These are phyloP conservation scores for Xerocomellus chrysenteron DNA, from an alignment of 768 basidiomycete genomes.

Conservation along the genomic window DNA sequence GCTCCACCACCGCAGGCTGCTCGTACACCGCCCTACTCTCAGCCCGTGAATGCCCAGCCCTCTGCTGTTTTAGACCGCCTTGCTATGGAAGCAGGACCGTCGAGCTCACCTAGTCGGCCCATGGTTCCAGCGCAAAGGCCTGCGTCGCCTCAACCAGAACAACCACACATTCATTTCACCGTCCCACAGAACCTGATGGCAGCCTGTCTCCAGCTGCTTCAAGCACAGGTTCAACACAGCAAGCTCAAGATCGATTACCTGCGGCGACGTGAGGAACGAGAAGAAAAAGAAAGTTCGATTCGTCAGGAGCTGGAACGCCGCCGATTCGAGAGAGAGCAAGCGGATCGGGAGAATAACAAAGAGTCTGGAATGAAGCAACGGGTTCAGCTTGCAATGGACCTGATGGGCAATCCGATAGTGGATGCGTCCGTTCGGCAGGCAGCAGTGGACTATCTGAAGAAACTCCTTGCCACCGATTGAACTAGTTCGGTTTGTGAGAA, in stretches of 20 bases:
- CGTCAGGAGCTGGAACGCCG: conserved; percentile 54
- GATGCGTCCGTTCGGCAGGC: conserved; percentile 64
- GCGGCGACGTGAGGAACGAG: conserved; percentile 66
- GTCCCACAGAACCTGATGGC: conserved; percentile 57
- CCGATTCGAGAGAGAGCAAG: conserved; percentile 55
- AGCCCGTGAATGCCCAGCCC: conserved; percentile 10
- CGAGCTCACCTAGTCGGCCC: conserved; percentile 18
- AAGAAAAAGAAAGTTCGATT: conserved; percentile 53
- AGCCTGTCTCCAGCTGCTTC: conserved; percentile 58
- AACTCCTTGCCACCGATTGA: conserved; percentile 47
- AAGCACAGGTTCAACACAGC: conserved; percentile 65
- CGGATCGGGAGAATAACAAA: conserved; percentile 54
- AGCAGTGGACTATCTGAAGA: conserved; percentile 71
- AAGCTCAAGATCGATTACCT: conserved; percentile 71
- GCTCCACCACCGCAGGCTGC: conserved; percentile 30
- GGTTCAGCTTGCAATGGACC: conserved; percentile 63
- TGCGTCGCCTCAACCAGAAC: conserved; percentile 33
- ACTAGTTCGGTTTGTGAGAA: conserved; percentile 17
- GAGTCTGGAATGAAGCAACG: conserved; percentile 58
- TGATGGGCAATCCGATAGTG: conserved; percentile 56
- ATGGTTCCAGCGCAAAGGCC: conserved; percentile 6
- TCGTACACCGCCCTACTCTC: conserved; percentile 24
- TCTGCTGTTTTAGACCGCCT: conserved; percentile 17
- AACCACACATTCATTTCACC: conserved; percentile 46
- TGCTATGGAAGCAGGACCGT: conserved; percentile 18